Base-by-base conservation (phyloP, 2,329 filamentous ascomycete genomes). In the Colletotrichum scovillei region DNA sequence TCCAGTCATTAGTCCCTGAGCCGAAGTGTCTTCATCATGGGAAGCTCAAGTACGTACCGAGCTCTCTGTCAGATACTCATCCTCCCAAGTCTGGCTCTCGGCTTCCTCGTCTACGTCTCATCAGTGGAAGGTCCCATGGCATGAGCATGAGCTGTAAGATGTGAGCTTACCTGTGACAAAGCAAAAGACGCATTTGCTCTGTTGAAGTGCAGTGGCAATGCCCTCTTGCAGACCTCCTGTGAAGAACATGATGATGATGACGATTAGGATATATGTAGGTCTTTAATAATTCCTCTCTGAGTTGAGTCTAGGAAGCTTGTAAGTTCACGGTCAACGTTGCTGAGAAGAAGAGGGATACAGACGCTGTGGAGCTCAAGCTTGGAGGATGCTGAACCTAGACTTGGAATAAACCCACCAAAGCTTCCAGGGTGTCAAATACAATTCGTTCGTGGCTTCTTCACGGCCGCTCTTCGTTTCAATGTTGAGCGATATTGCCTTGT, bases 131-230 rank as follows among this genome's bases (percentile, higher is more conserved):
- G 4, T 30, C 8, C 2, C 12, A 76, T 60, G 24, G 65, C 30
- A 32, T 32, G 30, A 9, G 59, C 5, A 26, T 14, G 30, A 46
- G 38, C 16, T 30, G 30, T 32, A 42, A 63, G 32, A 60, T 55
- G 63, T 22, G 19, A 55, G 76, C 86, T 76, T 82, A 95, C 94
- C 92, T 79, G 91, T n/a, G n/a, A n/a, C 92, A 82, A 98, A 97
- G 84, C 95, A 97, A 35, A 94, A 89, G 0, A 98, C 93, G 22
- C 93, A 88, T 82, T 96, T 97, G 72, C 90, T 86, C 81, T 95
- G 87, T 73, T 90, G 89, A 7, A 98, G 88, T 14, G 95, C 95
- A 24, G 90, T 86, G 38, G 89, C 88, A 77, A 98, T 97, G 72
- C 94, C 95, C 78, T 93, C 92, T 78, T 97, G 93, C 24, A 98